Percentiles rank a stretch among this genome's conserved stretches.
Evolutionary conservation across 2,329 filamentous ascomycete genomes (phyloP).

Genomic region (Pseudogymnoascus destructans): DNA sequence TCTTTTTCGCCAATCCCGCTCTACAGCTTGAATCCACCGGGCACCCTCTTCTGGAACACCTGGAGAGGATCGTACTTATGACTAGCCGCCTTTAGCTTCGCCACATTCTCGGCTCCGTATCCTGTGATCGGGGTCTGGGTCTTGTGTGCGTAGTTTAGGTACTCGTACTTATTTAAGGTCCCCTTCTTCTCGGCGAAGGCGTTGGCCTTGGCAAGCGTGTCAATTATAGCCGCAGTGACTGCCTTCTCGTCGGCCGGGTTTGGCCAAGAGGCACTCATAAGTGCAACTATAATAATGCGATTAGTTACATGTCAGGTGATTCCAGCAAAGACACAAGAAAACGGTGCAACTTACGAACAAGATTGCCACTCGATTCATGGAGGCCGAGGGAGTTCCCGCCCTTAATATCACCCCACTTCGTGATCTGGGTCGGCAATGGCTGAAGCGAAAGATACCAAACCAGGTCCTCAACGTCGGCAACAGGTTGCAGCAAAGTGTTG

Average conservation of each 20-base stretch:
- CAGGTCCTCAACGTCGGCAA: not conserved
- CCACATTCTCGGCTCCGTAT: slow-evolving; percentile 32
- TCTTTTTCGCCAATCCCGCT: not conserved
- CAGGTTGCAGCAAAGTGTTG: not conserved
- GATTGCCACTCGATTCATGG: slow-evolving; percentile 9
- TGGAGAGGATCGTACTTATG: slow-evolving; percentile 28
- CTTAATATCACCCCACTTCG: slow-evolving; percentile 9
- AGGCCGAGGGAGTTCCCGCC: slow-evolving; percentile 11
- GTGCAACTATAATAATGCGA: not conserved
- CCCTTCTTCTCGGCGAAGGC: not conserved
- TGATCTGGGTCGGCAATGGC: slow-evolving; percentile 10
- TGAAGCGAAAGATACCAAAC: slow-evolving; percentile 1
- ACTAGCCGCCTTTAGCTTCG: slow-evolving; percentile 23
- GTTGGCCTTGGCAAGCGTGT: not conserved
- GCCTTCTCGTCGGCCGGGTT: slow-evolving; percentile 1
- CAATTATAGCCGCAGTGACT: not conserved
- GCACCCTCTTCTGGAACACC: slow-evolving; percentile 26
- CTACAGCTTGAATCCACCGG: slow-evolving; percentile 14
- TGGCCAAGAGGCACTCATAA: slow-evolving; percentile 6
- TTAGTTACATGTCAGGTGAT: not conserved
- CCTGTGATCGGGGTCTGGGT: slow-evolving; percentile 31
- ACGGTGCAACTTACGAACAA: not conserved
- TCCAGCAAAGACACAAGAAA: not conserved
- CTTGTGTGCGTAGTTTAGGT: slow-evolving; percentile 35
- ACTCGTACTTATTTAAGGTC: slow-evolving; percentile 18